Evolutionary conservation across 495 filamentous ascomycete genomes (phyloP).

Genomic region (Penicillium coffeae): DNA sequence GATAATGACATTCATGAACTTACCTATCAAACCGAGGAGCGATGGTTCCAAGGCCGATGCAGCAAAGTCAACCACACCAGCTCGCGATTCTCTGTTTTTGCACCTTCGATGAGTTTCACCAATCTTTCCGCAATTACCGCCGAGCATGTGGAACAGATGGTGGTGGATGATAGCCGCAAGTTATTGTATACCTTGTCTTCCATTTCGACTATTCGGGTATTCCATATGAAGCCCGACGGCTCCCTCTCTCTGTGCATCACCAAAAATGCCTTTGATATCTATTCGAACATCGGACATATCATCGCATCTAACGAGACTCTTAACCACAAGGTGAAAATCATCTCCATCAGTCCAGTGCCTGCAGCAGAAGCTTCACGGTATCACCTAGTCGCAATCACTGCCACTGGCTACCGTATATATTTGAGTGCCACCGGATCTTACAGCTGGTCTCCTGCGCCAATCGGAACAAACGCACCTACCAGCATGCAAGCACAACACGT

Average conservation of each 20-base stretch:
- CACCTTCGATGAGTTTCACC: conserved; percentile 55
- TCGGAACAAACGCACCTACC: conserved; percentile 62
- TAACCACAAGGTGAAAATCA: conserved; percentile 63
- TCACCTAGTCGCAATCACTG: conserved; percentile 86
- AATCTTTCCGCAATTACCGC: conserved; percentile 36
- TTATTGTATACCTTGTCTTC: conserved; percentile 89
- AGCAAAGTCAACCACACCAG: conserved; percentile 81
- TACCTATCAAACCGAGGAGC: conserved; percentile 92
- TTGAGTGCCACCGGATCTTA: conserved; percentile 82
- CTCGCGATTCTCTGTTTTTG: conserved; percentile 66
- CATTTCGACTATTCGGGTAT: conserved; percentile 77
- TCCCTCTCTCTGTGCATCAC: conserved; percentile 53
- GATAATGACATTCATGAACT: conserved; percentile 90
- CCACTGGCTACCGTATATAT: conserved; percentile 86
- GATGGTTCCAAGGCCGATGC: conserved; percentile 85
- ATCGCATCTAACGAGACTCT: conserved; percentile 64
- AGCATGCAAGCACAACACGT: conserved; percentile 97
- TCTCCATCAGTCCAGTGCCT: conserved; percentile 79
- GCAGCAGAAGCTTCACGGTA: conserved; percentile 75
- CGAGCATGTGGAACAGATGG: conserved; percentile 70
- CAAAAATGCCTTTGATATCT: conserved; percentile 49
- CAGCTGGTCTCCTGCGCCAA: conserved; percentile 56
- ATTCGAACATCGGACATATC: conserved; percentile 74
- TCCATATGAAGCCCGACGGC: conserved; percentile 63
- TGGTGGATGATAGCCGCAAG: conserved; percentile 80